Percentiles rank a stretch among this genome's conserved stretches.
phyloP scores from a whole-genome alignment of 169 alveolate genomes.

The Sarcocystis neurona region DNA sequence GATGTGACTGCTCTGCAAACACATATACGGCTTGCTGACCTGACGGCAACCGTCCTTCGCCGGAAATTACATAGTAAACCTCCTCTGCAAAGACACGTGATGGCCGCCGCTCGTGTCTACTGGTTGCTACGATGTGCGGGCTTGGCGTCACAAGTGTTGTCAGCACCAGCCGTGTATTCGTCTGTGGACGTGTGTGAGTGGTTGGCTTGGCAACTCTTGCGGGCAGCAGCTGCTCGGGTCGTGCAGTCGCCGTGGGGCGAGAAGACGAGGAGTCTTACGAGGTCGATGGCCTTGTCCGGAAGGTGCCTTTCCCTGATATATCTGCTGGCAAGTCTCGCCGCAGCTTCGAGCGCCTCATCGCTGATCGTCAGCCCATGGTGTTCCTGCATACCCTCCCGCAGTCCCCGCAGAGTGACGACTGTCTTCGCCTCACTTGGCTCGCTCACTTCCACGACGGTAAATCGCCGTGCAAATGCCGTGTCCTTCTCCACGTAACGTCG shows the following conservation, averaged over 20 bases:
- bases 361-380: slow-evolving; percentile 78
- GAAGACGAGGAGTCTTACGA: slow-evolving; percentile 42
- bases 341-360: slow-evolving; percentile 79
- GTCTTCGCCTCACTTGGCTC: slow-evolving; percentile 17
- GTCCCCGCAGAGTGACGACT: not conserved
- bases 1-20: no score
- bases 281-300: slow-evolving; percentile 87
- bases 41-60: no score
- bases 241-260: not conserved
- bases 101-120: no score
- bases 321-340: slow-evolving; percentile 75
- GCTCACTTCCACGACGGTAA: slow-evolving; percentile 49
- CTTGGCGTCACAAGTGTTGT: no score
- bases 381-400: slow-evolving; percentile 74
- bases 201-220: no score
- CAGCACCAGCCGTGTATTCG: no score
- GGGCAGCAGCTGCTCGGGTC: no score
- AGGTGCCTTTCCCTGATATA: slow-evolving; percentile 69
- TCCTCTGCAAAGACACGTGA: no score
- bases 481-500: slow-evolving; percentile 83
- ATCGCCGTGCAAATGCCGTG: slow-evolving; percentile 84
- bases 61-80: no score
- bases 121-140: no score
- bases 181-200: no score
- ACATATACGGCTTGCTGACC: no score